These are phyloP conservation scores for Podila clonocystis DNA, from an alignment of 192 early-diverging fungal genomes.

Conservation along the genomic window DNA sequence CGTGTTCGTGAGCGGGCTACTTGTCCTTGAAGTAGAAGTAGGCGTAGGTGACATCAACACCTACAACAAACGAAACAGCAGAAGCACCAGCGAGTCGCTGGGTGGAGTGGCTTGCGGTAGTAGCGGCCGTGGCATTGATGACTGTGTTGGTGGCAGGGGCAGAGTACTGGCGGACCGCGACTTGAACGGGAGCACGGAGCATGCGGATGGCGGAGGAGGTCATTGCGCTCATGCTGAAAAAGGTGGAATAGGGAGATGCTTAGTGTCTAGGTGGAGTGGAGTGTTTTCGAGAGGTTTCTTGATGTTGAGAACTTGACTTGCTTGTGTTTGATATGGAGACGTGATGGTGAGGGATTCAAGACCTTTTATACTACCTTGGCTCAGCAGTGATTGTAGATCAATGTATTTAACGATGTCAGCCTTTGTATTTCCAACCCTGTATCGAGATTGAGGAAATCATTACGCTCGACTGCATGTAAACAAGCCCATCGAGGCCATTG, in stretches of 20 bases:
- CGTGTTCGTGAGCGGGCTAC: neutral
- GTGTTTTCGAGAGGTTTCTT: neutral
- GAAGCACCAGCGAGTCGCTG: slow-evolving; percentile 11
- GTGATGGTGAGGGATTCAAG: too few species aligned
- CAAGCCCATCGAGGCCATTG: too few species aligned
- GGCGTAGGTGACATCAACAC: slow-evolving; percentile 44
- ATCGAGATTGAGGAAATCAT: too few species aligned
- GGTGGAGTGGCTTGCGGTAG: slow-evolving; percentile 16
- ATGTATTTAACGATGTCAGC: too few species aligned
- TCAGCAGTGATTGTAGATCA: too few species aligned
- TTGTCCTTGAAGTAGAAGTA: slow-evolving; percentile 23
- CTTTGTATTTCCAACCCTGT: too few species aligned
- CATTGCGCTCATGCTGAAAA: slow-evolving; percentile 1
- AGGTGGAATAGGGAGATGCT: neutral
- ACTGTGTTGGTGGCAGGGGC: neutral
- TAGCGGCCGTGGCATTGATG: neutral
- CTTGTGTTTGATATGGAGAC: neutral
- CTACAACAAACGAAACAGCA: slow-evolving; percentile 5
- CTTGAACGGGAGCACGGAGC: slow-evolving; percentile 19
- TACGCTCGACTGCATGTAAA: too few species aligned
- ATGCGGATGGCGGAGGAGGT: neutral
- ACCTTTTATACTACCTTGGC: too few species aligned
- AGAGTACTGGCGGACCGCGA: slow-evolving; percentile 17
- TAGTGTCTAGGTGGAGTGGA: neutral
- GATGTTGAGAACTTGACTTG: neutral